phyloP scores from a whole-genome alignment of 129 eudicot genomes.

The Logfia minima region DNA sequence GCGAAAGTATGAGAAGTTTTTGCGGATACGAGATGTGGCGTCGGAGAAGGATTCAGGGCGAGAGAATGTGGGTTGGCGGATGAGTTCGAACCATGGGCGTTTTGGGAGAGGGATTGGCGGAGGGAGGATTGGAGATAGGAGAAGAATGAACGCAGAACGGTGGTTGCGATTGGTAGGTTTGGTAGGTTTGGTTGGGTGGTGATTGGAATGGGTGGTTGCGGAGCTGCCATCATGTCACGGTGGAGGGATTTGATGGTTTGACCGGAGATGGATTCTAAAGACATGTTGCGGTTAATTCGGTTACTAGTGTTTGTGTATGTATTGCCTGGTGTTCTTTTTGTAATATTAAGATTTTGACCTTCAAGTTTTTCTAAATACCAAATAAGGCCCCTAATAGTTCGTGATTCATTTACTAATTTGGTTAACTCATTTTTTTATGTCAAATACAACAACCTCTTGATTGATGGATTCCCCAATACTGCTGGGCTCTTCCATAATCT shows the following conservation, averaged over 20 bases:
- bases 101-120: constrained; percentile 64
- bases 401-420: not conserved
- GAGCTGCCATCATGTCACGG: constrained; percentile 38
- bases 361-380: not conserved
- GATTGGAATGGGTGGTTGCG: constrained; percentile 52
- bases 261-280: constrained; percentile 1
- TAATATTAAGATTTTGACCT: not conserved
- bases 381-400: not conserved
- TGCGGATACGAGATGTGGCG: constrained; percentile 75
- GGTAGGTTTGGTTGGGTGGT: constrained; percentile 18
- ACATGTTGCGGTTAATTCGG: constrained; percentile 4
- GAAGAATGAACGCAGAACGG: constrained; percentile 65
- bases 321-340: too few species aligned
- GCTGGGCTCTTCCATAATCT: too few species aligned
- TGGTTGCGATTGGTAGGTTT: constrained; percentile 40
- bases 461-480: too few species aligned
- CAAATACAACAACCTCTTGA: too few species aligned
- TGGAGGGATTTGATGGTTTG: not conserved
- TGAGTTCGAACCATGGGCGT: constrained; percentile 87
- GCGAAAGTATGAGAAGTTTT: constrained; percentile 77
- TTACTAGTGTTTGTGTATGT: not conserved
- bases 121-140: constrained; percentile 60
- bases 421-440: too few species aligned
- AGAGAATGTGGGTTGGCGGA: constrained; percentile 66
- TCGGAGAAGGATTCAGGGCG: constrained; percentile 76